Evolutionary conservation across 768 basidiomycete species (phyloP), one percentile per base, ranked within the genome.

Genomic region (Suillus discolor): DNA sequence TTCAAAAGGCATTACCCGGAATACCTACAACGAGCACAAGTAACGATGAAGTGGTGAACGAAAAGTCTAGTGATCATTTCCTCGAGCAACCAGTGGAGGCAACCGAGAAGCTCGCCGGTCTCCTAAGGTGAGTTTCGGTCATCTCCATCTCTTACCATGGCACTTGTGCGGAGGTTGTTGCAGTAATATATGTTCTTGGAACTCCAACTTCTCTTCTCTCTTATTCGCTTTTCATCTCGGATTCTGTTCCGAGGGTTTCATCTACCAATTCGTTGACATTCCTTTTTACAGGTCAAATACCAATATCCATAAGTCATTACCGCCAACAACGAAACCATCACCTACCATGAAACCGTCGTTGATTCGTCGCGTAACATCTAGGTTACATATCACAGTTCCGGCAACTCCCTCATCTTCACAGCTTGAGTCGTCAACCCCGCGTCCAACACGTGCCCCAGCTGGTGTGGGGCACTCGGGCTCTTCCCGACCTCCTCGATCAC

Each of bases 301-400:
- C 9, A 44, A 60, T 42, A 13, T 60, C 2, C 41, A 60, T 60
- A 41, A 60, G 31, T 31, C 25, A 31, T 42, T 49, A 15, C 18
- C 42, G 7, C n/a, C 57, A 6, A 54, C n/a, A 31, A 60, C 34
- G 42, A 61, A 63, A 12, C 31, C 62, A 13, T 44, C 57, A 18
- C 64, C 64, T 7, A 7, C 55, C 41, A 9, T 23, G 6, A 76
- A 72, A 42, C 42, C 68, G 4, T 70, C 68, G 0, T 65, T 78
- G 60, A 66, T 77, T 62, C 77, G 77, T 16, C 73, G 77, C 18
- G 70, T 77, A 6, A 71, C 77, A 0, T 77, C 77, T 2, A 78
- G 67, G 38, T 63, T 77, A 25, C 61, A 62, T 28, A 73, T 78
- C 25, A 36, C 69, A 36, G 67, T 75, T 6, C 70, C 75, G 0